phyloP scores from a whole-genome alignment of 2,329 filamentous ascomycete genomes.

The Xylaria digitata region DNA sequence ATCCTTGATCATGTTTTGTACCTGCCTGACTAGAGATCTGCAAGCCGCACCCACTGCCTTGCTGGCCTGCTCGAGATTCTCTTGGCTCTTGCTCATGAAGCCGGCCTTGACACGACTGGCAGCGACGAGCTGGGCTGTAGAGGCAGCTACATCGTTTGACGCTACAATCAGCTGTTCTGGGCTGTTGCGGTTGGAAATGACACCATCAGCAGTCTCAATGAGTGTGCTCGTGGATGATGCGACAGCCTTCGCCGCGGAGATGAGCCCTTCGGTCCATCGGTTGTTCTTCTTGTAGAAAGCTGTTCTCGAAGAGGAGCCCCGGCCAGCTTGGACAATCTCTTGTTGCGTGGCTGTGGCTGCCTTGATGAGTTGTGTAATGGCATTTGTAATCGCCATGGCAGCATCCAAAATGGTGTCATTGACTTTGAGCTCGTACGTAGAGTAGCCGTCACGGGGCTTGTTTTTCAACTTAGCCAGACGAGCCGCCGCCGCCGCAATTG shows the following conservation, averaged over 20 bases:
- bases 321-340: conserved; percentile 94
- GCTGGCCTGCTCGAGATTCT: conserved; percentile 87
- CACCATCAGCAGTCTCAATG: conserved; percentile 97
- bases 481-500: conserved; percentile 91
- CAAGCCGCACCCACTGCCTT: conserved; percentile 94
- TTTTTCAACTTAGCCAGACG: conserved; percentile 92
- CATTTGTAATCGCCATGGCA: conserved; percentile 90
- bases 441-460: conserved; percentile 95
- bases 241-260: conserved; percentile 96
- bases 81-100: conserved; percentile 98
- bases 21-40: conserved; percentile 86
- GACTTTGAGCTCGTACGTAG: conserved; percentile 95
- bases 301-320: conserved; percentile 85
- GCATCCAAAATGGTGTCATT: conserved; percentile 95
- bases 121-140: conserved; percentile 94
- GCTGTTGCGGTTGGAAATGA: conserved; percentile 89
- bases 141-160: conserved; percentile 95
- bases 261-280: conserved; percentile 97
- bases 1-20: conserved; percentile 93
- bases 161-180: conserved; percentile 98
- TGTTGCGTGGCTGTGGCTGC: conserved; percentile 92
- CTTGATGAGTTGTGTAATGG: conserved; percentile 93
- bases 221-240: conserved; percentile 93
- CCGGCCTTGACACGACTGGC: conserved; percentile 96
- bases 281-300: conserved; percentile 99